phyloP scores from a whole-genome alignment of 306 rosid species.

The Cucurbita pepo region DNA sequence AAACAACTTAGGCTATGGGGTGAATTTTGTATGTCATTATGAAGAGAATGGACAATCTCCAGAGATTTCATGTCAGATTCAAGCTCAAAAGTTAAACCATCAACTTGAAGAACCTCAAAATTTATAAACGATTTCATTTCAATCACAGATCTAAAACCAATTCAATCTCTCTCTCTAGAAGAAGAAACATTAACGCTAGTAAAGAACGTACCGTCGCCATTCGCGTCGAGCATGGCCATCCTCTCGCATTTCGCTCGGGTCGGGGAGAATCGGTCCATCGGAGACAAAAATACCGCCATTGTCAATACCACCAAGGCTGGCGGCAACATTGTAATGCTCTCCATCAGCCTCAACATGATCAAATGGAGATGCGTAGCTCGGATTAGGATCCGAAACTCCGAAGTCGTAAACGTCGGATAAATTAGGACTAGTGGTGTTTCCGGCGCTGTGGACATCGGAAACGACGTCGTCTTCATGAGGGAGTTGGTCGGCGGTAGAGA shows the following conservation, averaged over 20 bases:
- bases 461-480: conserved; percentile 12
- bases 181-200: not conserved
- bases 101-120: not conserved
- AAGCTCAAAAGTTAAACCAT: not conserved
- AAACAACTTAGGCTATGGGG: not conserved
- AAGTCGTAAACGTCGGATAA: conserved; percentile 31
- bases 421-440: not conserved
- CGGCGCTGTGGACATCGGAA: conserved; percentile 6
- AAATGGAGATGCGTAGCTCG: conserved; percentile 42
- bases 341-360: conserved; percentile 17
- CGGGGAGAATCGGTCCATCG: conserved; percentile 50
- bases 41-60: not conserved
- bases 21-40: not conserved
- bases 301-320: not conserved
- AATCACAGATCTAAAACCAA: not conserved
- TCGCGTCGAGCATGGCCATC: conserved; percentile 68
- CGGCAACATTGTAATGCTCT: not conserved
- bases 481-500: conserved; percentile 6
- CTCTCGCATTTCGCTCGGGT: conserved; percentile 54
- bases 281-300: conserved; percentile 25
- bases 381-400: conserved; percentile 26
- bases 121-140: not conserved
- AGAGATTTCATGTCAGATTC: not conserved
- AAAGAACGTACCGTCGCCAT: conserved; percentile 66
- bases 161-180: not conserved